A percentile compares a stretch with the other conserved stretches of the same genome.
These are phyloP conservation scores for Zea luxurians DNA, from an alignment of 176 grass and related monocot genomes.

Conservation along the genomic window DNA sequence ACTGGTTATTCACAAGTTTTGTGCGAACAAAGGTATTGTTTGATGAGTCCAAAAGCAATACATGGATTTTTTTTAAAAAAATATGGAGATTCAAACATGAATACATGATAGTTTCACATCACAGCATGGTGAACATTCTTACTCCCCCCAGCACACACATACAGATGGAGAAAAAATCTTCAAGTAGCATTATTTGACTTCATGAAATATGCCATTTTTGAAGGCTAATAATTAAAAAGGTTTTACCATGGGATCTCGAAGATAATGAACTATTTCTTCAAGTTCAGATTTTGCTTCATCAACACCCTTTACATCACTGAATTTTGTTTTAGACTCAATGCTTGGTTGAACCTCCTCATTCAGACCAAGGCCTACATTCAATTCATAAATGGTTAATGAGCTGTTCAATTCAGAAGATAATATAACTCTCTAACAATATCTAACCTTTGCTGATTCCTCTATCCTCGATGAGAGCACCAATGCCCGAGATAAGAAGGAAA, in stretches of 20 bases:
- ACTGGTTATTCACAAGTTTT: not conserved
- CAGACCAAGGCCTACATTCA: constrained; percentile 78
- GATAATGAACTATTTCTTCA: constrained; percentile 98
- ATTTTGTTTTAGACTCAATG: constrained; percentile 88
- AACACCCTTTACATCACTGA: constrained; percentile 97
- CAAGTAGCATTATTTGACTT: not conserved
- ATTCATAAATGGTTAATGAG: constrained; percentile 30
- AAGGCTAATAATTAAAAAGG: not conserved
- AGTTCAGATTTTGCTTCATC: constrained; percentile 98
- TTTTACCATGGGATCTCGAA: constrained; percentile 93
- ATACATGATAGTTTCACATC: constrained; percentile 1
- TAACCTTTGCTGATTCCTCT: constrained; percentile 98
- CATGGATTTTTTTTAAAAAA: not conserved
- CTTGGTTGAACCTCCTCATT: constrained; percentile 98
- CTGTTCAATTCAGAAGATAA: constrained; percentile 26
- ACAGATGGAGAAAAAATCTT: not conserved
- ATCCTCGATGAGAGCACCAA: constrained; percentile 94
- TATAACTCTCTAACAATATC: constrained; percentile 37
- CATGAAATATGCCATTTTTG: not conserved
- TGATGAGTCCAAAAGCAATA: not conserved
- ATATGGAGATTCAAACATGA: not conserved
- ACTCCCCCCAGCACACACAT: not conserved
- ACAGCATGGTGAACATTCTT: not conserved
- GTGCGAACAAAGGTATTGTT: constrained; percentile 7
- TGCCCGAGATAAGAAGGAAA: constrained; percentile 97